phyloP scores from a whole-genome alignment of 176 grass and related monocot species.

The Carex pumila region DNA sequence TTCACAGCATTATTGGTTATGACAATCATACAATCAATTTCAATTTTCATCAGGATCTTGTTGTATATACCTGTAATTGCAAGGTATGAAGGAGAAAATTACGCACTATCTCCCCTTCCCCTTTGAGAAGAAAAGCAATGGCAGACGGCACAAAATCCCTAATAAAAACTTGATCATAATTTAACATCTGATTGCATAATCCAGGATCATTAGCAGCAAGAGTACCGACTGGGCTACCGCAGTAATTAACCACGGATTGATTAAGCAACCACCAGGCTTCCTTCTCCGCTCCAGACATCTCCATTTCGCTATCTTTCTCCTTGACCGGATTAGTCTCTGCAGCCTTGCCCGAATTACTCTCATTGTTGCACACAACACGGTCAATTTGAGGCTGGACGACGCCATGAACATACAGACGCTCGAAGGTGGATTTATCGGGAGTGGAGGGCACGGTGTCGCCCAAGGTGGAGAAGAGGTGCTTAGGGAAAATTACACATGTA shows the following conservation, averaged over 20 bases:
- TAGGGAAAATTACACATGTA: background rate
- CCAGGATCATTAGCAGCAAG: conserved; percentile 75
- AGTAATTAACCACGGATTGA: conserved; percentile 65
- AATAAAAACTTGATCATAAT: conserved; percentile 95
- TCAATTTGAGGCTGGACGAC: background rate
- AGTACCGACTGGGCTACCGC: conserved; percentile 63
- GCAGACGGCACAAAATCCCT: conserved; percentile 91
- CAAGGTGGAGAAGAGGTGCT: conserved; percentile 31
- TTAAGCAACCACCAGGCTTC: conserved; percentile 77
- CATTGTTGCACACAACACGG: conserved; percentile 18
- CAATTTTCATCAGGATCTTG: background rate
- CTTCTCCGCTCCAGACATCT: conserved; percentile 72
- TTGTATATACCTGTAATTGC: conserved; percentile 67
- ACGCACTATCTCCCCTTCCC: conserved; percentile 74
- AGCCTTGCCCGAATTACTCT: conserved; percentile 18
- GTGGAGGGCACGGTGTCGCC: conserved; percentile 19
- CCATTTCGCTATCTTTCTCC: conserved; percentile 41
- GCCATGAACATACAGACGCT: conserved; percentile 37
- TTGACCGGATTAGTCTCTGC: conserved; percentile 23
- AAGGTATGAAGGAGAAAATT: conserved; percentile 96
- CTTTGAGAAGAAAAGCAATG: conserved; percentile 83
- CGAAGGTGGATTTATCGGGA: conserved; percentile 36
- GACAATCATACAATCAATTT: background rate
- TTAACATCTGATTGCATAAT: conserved; percentile 61
- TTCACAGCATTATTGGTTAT: background rate